Evolutionary conservation across 257 asterid genomes (phyloP).

Genomic region (Penstemon eatonii): DNA sequence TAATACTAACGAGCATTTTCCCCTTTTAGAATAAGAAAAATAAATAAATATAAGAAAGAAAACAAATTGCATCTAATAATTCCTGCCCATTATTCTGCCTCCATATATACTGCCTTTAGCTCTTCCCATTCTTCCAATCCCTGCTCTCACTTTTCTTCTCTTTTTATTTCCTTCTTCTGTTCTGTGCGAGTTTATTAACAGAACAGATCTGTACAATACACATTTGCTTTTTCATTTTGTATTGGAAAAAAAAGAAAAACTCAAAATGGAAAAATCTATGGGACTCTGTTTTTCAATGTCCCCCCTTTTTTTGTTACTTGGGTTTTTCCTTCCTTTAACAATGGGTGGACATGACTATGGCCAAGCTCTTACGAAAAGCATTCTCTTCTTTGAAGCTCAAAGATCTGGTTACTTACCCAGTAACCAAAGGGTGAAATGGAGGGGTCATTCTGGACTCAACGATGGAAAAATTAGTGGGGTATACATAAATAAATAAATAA

Average conservation of each 20-base stretch:
- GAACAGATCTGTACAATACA: constrained; percentile 39
- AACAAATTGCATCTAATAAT: constrained; percentile 46
- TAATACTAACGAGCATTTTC: neutral
- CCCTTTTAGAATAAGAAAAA: neutral
- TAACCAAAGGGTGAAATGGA: constrained; percentile 81
- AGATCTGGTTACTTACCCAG: constrained; percentile 91
- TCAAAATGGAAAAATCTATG: constrained; percentile 46
- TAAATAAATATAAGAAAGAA: constrained; percentile 15
- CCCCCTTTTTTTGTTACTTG: constrained; percentile 53
- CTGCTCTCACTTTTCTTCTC: constrained; percentile 26
- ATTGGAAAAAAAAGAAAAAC: constrained; percentile 10
- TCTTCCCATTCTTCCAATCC: constrained; percentile 36
- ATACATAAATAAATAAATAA: constrained; percentile 25
- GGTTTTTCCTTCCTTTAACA: constrained; percentile 49
- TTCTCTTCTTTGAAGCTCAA: constrained; percentile 95
- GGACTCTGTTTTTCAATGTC: constrained; percentile 50
- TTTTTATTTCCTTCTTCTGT: constrained; percentile 16
- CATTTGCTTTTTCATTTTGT: constrained; percentile 18
- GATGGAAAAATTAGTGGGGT: constrained; percentile 92
- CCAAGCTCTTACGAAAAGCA: constrained; percentile 72
- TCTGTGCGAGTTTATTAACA: constrained; percentile 37
- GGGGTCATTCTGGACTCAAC: constrained; percentile 87
- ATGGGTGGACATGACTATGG: constrained; percentile 81
- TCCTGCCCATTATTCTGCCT: constrained; percentile 42
- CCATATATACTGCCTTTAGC: constrained; percentile 60